phyloP scores from a whole-genome alignment of 2,329 filamentous ascomycete genomes.

The Graphiopsis chlorocephala region DNA sequence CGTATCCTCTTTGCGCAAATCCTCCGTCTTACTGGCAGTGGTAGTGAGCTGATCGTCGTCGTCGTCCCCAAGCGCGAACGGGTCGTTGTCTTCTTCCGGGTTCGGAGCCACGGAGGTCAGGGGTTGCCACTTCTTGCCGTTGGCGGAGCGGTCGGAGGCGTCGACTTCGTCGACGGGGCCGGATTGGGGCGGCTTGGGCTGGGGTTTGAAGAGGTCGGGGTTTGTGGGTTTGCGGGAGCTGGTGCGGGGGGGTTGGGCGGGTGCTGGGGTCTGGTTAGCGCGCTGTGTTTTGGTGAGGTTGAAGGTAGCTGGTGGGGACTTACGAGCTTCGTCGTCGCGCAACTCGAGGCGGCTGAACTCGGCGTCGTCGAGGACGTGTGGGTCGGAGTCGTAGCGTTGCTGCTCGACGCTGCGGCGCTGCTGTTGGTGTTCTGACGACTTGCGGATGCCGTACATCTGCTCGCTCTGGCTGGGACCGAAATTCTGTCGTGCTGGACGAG shows the following conservation, averaged over 20 bases:
- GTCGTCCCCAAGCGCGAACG: conserved; percentile 93
- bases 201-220: conserved; percentile 75
- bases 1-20: conserved; percentile 53
- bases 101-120: conserved; percentile 80
- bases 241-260: conserved; percentile 47
- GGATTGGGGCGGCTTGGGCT: conserved; percentile 53
- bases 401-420: conserved; percentile 74
- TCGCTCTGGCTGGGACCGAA: conserved; percentile 36
- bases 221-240: conserved; percentile 69
- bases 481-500: conserved; percentile 34
- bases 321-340: conserved; percentile 55
- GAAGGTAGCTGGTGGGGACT: conserved; percentile 32
- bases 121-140: conserved; percentile 95
- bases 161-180: conserved; percentile 77
- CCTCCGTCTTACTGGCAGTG: conserved; percentile 58
- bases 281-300: background rate
- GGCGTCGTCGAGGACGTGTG: conserved; percentile 83
- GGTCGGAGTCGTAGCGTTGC: conserved; percentile 91
- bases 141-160: conserved; percentile 69
- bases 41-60: conserved; percentile 62
- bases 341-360: conserved; percentile 65
- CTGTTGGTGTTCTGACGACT: conserved; percentile 25
- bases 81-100: conserved; percentile 87
- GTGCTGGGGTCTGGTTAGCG: conserved; percentile 42
- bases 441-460: conserved; percentile 40